Evolutionary conservation across 257 asterid genomes (phyloP).

Genomic region (Solanum clarkiae): DNA sequence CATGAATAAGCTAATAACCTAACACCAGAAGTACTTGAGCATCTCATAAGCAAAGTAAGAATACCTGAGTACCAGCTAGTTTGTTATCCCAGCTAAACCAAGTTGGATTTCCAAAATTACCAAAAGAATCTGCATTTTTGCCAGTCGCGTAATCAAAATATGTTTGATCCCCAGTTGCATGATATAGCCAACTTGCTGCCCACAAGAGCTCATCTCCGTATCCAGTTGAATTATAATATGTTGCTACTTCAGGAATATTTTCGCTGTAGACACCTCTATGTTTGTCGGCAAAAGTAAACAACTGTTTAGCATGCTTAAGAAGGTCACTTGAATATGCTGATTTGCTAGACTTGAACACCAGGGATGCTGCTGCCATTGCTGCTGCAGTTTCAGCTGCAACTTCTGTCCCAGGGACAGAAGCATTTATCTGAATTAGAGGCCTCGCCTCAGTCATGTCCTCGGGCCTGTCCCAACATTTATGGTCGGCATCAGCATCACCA

Average conservation of each 20-base stretch:
- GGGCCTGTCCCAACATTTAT: conserved; percentile 74
- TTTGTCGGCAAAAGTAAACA: conserved; percentile 63
- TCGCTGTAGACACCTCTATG: conserved; percentile 45
- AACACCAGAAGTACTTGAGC: background rate
- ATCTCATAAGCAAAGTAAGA: background rate
- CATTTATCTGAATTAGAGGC: conserved; percentile 56
- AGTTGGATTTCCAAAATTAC: conserved; percentile 57
- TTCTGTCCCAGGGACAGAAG: conserved; percentile 62
- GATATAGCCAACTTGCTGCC: conserved; percentile 95
- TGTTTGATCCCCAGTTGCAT: conserved; percentile 54
- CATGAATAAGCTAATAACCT: background rate
- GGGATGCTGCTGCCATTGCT: conserved; percentile 74
- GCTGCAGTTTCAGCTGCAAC: conserved; percentile 93
- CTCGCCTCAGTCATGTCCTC: conserved; percentile 52
- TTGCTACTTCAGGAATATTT: conserved; percentile 54
- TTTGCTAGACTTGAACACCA: conserved; percentile 46
- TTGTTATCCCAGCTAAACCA: conserved; percentile 98
- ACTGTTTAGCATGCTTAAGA: conserved; percentile 53
- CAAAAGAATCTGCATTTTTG: conserved; percentile 38
- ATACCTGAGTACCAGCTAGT: conserved; percentile 80
- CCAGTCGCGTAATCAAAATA: conserved; percentile 60
- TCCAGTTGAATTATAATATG: conserved; percentile 72
- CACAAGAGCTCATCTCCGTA: conserved; percentile 93
- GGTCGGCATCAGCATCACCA: conserved; percentile 57
- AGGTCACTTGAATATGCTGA: conserved; percentile 44